These are phyloP conservation scores for Puccinia novopanici DNA, from an alignment of 1,284 basidiomycete species.

Conservation along the genomic window DNA sequence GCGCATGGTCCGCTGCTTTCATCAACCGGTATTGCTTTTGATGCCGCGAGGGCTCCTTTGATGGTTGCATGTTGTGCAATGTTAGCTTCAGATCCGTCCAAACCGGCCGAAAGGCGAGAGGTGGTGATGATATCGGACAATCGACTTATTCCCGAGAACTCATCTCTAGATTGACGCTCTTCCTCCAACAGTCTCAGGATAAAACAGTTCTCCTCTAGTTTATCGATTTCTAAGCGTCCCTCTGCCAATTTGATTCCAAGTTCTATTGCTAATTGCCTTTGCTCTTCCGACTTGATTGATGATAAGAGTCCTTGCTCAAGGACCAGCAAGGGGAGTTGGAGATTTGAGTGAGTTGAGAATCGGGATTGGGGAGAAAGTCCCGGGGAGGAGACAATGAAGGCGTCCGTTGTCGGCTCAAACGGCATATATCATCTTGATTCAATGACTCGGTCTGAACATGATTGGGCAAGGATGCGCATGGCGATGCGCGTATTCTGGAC, in stretches of 20 bases:
- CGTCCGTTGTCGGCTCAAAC: constrained; percentile 7
- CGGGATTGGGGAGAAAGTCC: neutral
- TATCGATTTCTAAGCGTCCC: constrained; percentile 20
- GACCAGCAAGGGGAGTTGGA: constrained; percentile 18
- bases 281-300: constrained; percentile 10
- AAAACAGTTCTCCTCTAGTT: constrained; percentile 12
- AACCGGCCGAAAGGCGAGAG: constrained; percentile 22
- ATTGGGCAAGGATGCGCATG: neutral
- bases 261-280: constrained; percentile 22
- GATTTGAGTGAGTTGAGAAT: neutral
- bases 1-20: neutral
- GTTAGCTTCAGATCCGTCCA: constrained; percentile 18
- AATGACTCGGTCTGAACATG: neutral
- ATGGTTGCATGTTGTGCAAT: constrained; percentile 33
- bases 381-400: constrained; percentile 36
- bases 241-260: constrained; percentile 31
- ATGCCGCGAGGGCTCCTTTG: constrained; percentile 20
- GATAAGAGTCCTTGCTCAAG: constrained; percentile 19
- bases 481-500: neutral
- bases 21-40: constrained; percentile 8
- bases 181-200: constrained; percentile 35
- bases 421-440: neutral
- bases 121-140: constrained; percentile 40
- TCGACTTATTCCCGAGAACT: constrained; percentile 33
- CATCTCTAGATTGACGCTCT: constrained; percentile 17